These are phyloP conservation scores for Neolentinus lepideus DNA, from an alignment of 1,284 basidiomycete species.

Conservation along the genomic window DNA sequence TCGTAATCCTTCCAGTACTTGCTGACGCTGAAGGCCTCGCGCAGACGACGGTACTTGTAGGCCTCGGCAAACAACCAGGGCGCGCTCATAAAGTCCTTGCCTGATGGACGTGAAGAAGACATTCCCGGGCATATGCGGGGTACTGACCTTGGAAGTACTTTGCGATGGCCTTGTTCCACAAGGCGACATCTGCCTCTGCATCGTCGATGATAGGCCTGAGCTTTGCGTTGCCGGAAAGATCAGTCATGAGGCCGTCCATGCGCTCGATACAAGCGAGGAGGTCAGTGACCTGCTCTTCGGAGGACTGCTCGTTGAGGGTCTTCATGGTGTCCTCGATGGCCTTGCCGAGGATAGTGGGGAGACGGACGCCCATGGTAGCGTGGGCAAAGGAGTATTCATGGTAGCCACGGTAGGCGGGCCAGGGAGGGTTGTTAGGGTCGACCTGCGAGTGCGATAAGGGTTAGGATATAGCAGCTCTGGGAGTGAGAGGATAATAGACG, in stretches of 20 bases:
- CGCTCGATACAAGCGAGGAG: constrained; percentile 84
- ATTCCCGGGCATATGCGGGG: neutral
- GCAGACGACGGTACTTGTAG: constrained; percentile 95
- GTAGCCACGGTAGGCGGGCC: constrained; percentile 93
- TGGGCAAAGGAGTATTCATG: constrained; percentile 95
- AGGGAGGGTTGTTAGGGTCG: constrained; percentile 93
- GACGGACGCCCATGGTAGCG: constrained; percentile 88
- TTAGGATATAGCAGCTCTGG: constrained; percentile 5
- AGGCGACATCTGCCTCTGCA: constrained; percentile 86
- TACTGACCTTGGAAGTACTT: constrained; percentile 82
- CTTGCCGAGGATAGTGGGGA: constrained; percentile 94
- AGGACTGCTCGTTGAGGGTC: constrained; percentile 83
- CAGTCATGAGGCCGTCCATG: constrained; percentile 78
- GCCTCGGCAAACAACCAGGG: constrained; percentile 96
- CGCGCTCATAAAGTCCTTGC: constrained; percentile 95
- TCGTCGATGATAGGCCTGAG: constrained; percentile 88
- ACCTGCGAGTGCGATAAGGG: constrained; percentile 33
- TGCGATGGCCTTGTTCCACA: constrained; percentile 97
- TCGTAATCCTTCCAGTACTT: constrained; percentile 90
- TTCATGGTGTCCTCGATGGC: constrained; percentile 90
- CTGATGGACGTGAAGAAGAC: constrained; percentile 24
- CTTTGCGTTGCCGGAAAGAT: constrained; percentile 75
- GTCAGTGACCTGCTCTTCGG: constrained; percentile 84
- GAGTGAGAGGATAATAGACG: constrained; percentile 15
- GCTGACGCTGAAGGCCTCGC: constrained; percentile 92